Evolutionary conservation across 2,329 filamentous ascomycete species (phyloP).

Genomic region (Botryosphaeria dothidea): DNA sequence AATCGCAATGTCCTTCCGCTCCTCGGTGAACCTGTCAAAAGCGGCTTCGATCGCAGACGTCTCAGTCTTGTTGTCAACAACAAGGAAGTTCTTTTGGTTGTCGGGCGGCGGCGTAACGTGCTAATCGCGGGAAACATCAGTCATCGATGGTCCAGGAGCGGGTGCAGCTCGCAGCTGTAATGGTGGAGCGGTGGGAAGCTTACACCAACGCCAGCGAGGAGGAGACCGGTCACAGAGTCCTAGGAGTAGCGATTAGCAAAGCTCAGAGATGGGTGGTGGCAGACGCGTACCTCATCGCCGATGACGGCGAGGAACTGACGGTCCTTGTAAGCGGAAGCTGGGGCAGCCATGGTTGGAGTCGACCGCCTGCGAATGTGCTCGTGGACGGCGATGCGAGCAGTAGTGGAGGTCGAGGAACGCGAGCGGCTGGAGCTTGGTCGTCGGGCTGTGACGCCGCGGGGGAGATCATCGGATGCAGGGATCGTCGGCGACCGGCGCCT

Average conservation of each 20-base stretch:
- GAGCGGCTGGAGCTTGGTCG: constrained; percentile 15
- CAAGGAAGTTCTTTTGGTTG: constrained; percentile 94
- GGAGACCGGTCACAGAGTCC: constrained; percentile 94
- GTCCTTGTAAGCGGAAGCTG: constrained; percentile 67
- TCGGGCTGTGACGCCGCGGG: constrained; percentile 17
- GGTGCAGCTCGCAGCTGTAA: background rate
- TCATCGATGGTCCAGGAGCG: background rate
- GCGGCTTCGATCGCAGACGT: constrained; percentile 82
- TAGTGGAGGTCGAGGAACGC: background rate
- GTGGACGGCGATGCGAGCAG: constrained; percentile 10
- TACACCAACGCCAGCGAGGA: constrained; percentile 95
- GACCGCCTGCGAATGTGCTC: background rate
- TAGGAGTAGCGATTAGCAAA: constrained; percentile 40
- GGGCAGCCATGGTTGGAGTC: constrained; percentile 55
- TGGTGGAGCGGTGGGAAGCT: constrained; percentile 29
- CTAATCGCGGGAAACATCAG: constrained; percentile 47
- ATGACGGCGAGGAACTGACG: constrained; percentile 97
- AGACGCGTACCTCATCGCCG: constrained; percentile 77
- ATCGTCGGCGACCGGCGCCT: background rate
- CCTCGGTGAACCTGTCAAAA: constrained; percentile 83
- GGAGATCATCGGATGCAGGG: background rate
- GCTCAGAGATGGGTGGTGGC: constrained; percentile 25
- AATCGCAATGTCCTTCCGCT: constrained; percentile 96
- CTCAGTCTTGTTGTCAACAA: constrained; percentile 93
- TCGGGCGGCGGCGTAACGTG: constrained; percentile 89